A percentile compares a stretch with the other conserved stretches of the same genome.
phyloP scores from a whole-genome alignment of 2,329 filamentous ascomycete species.

The Emmonsiellopsis sp. region DNA sequence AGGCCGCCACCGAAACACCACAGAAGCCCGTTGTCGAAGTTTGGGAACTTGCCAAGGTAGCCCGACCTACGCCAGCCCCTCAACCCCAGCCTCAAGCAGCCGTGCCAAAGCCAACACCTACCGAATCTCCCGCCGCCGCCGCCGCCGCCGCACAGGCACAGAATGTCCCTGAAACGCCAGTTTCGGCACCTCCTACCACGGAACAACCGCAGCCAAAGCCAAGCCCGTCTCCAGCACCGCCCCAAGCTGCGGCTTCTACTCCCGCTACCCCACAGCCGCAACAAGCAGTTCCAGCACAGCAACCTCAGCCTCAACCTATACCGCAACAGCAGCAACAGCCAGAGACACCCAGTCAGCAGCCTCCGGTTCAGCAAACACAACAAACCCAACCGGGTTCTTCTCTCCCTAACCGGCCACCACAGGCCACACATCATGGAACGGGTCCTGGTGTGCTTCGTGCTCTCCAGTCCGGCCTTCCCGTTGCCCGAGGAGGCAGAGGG shows the following conservation, averaged over 20 bases:
- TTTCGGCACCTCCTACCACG: neutral
- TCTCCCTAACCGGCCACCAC: slow-evolving; percentile 15
- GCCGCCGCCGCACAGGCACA: slow-evolving; percentile 11
- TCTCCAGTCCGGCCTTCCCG: slow-evolving; percentile 36
- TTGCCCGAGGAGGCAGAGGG: slow-evolving; percentile 35
- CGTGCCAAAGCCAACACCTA: slow-evolving; percentile 9
- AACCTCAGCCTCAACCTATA: slow-evolving; percentile 15
- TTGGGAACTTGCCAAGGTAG: slow-evolving; percentile 68
- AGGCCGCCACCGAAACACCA: slow-evolving; percentile 76
- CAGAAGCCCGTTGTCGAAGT: slow-evolving; percentile 76
- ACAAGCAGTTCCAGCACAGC: slow-evolving; percentile 5
- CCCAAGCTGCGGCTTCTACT: neutral
- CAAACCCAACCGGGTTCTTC: slow-evolving; percentile 18
- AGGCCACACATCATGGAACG: slow-evolving; percentile 21
- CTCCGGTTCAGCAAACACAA: slow-evolving; percentile 17
- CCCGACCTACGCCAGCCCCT: slow-evolving; percentile 19
- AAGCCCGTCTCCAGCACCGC: slow-evolving; percentile 1
- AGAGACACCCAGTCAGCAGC: slow-evolving; percentile 14
- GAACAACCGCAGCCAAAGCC: neutral
- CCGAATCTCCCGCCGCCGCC: slow-evolving; percentile 10
- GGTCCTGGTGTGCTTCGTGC: slow-evolving; percentile 33
- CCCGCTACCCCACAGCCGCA: slow-evolving; percentile 9
- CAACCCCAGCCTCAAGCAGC: slow-evolving; percentile 7
- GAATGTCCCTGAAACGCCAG: slow-evolving; percentile 9
- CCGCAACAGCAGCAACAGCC: slow-evolving; percentile 13